phyloP scores from a whole-genome alignment of 768 basidiomycete genomes.

The Suillus placidus region DNA sequence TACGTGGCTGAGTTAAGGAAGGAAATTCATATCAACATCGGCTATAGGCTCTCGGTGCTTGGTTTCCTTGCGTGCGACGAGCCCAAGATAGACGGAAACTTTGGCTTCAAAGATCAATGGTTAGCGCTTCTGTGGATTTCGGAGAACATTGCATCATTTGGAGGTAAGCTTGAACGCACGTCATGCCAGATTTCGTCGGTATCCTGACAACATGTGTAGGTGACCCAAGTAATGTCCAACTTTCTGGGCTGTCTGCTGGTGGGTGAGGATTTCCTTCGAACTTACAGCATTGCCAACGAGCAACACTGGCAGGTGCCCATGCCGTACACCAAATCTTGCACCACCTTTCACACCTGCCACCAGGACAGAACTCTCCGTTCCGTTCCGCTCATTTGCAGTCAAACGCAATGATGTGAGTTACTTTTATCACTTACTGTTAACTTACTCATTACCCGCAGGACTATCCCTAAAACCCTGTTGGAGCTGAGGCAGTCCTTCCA shows the following conservation, averaged over 20 bases:
- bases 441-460: slow-evolving; percentile 34
- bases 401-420: slow-evolving; percentile 67
- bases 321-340: slow-evolving; percentile 77
- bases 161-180: slow-evolving; percentile 49
- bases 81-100: slow-evolving; percentile 69
- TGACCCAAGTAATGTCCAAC: slow-evolving; percentile 58
- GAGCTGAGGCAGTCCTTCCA: slow-evolving; percentile 65
- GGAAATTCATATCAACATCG: slow-evolving; percentile 78
- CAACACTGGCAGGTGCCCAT: slow-evolving; percentile 55
- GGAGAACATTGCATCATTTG: slow-evolving; percentile 67
- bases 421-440: neutral
- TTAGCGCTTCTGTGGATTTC: slow-evolving; percentile 72
- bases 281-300: neutral
- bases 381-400: slow-evolving; percentile 69
- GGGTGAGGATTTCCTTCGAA: slow-evolving; percentile 6
- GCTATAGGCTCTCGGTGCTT: slow-evolving; percentile 75
- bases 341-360: slow-evolving; percentile 63
- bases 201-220: slow-evolving; percentile 40
- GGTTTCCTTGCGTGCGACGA: slow-evolving; percentile 73
- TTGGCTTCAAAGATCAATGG: slow-evolving; percentile 87
- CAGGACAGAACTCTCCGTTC: slow-evolving; percentile 61
- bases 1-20: slow-evolving; percentile 63
- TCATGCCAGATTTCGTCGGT: neutral
- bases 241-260: slow-evolving; percentile 78
- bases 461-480: slow-evolving; percentile 58